Base-by-base conservation (phyloP, 768 basidiomycete genomes). In the Psilocybe sp. region DNA sequence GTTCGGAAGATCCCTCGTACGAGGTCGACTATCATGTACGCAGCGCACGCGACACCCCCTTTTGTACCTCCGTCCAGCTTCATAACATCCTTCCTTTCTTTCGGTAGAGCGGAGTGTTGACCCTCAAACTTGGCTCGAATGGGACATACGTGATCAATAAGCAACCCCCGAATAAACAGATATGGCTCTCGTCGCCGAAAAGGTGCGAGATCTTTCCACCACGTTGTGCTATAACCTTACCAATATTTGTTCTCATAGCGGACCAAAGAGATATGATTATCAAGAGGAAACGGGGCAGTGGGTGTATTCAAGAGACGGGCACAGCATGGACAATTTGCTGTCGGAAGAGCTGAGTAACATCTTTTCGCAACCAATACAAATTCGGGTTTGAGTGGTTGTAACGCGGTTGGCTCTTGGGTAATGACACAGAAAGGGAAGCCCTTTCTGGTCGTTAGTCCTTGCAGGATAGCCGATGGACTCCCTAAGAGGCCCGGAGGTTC, bases 141-240 rank as follows among this genome's bases (percentile, higher is more conserved):
- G 92, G 92, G 12, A 96, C 89, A 10, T 97, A 96, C 69, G 94
- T 96, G 23, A 86, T 97, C 69, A 97, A 97, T 70, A 97, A 96
- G 74, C 94, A 97, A 64, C 94, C 94, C 10, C 94, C 94, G 5
- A 97, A 97, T 65, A 92, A 92, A 70, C 94, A 97, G 64, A 96
- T 97, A 58, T 97, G 94, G 94, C 75, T 97, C 15, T 94, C 92
- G 4, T 92, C 89, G 8, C 94, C 94, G 0, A 64, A 82, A 56
- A 92, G 90, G 93, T 92, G 55, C 73, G 63, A 33, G 34, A 46
- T 32, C 37, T 14, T 40, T 50, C 45, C 35, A 10, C 20, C 2
- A 1, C 18, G 20, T 40, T 42, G 31, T 13, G 28, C 8, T 47
- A 14, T 12, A 18, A 28, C 2, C 38, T 52, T n/a, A 16, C 28